Conservation (phyloP, 768 basidiomycete genomes). For the Scleroderma citrinum region DNA sequence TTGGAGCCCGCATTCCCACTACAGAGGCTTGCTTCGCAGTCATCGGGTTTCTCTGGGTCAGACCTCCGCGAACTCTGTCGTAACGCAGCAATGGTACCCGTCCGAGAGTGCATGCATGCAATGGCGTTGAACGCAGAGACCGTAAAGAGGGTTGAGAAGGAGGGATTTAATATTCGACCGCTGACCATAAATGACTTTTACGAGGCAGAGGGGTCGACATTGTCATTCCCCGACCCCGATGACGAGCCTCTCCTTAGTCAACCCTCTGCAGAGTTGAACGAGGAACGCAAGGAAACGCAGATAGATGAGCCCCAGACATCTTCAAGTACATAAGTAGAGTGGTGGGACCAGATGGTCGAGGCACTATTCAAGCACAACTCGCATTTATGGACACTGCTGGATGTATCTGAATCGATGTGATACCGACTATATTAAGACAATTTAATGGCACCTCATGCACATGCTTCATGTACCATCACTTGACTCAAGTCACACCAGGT, state of each 20-base stretch:
- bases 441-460: too few species aligned
- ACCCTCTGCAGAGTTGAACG: not conserved
- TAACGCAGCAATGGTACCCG: constrained; percentile 89
- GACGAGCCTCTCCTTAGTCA: constrained; percentile 4
- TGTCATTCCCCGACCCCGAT: constrained; percentile 23
- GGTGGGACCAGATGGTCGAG: too few species aligned
- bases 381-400: not conserved
- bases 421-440: too few species aligned
- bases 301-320: not conserved
- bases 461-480: too few species aligned
- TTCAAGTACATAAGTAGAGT: not conserved
- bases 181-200: constrained; percentile 68
- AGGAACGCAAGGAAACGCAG: not conserved
- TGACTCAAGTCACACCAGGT: too few species aligned
- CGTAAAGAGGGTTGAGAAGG: constrained; percentile 36
- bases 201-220: constrained; percentile 29
- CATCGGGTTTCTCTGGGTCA: constrained; percentile 80
- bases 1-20: constrained; percentile 60
- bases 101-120: constrained; percentile 73
- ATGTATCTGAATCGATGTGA: not conserved
- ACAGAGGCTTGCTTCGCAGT: constrained; percentile 53
- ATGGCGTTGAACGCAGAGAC: constrained; percentile 42
- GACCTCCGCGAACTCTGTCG: constrained; percentile 90
- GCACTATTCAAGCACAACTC: too few species aligned
- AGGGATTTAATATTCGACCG: constrained; percentile 71